A percentile compares a stretch with the other conserved stretches of the same genome.
These are phyloP conservation scores for Claviceps pazoutovae DNA, from an alignment of 2,329 filamentous ascomycete species.

Conservation along the genomic window DNA sequence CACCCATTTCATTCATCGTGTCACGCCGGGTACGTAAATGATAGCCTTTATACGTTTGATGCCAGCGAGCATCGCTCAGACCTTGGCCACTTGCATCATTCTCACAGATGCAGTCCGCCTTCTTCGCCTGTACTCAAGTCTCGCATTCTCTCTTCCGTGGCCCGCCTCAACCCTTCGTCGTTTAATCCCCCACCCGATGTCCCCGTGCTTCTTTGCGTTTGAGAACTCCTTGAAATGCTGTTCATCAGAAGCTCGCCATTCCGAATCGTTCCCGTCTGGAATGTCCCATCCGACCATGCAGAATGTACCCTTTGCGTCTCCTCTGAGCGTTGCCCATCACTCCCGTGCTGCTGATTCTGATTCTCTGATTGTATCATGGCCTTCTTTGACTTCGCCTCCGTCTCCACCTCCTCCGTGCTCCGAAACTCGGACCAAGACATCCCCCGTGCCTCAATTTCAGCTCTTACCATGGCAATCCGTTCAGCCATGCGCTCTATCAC, in stretches of 20 bases:
- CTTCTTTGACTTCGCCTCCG: conserved; percentile 12
- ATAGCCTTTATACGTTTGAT: neutral
- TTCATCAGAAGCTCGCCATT: conserved; percentile 36
- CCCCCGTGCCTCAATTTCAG: conserved; percentile 48
- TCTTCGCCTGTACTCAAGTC: conserved; percentile 29
- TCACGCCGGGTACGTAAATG: neutral
- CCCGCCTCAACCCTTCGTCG: conserved; percentile 44
- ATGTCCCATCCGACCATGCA: conserved; percentile 50
- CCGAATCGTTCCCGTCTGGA: conserved; percentile 44
- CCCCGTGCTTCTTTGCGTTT: conserved; percentile 6
- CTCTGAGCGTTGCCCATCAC: neutral
- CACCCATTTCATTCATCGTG: no score
- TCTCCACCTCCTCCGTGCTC: conserved; percentile 29
- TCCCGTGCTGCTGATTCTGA: neutral
- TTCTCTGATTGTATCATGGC: conserved; percentile 6
- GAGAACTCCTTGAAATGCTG: conserved; percentile 9
- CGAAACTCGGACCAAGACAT: conserved; percentile 43
- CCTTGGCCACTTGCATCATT: neutral
- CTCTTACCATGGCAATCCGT: conserved; percentile 47
- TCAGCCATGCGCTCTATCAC: conserved; percentile 56
- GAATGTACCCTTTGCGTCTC: conserved; percentile 16
- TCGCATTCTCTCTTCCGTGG: conserved; percentile 41
- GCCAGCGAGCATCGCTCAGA: neutral
- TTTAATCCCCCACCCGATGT: conserved; percentile 32
- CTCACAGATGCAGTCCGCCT: conserved; percentile 47